Percentiles rank a stretch among this genome's conserved stretches.
Evolutionary conservation across 2,329 filamentous ascomycete genomes (phyloP).

Genomic region (Fusarium graminum): DNA sequence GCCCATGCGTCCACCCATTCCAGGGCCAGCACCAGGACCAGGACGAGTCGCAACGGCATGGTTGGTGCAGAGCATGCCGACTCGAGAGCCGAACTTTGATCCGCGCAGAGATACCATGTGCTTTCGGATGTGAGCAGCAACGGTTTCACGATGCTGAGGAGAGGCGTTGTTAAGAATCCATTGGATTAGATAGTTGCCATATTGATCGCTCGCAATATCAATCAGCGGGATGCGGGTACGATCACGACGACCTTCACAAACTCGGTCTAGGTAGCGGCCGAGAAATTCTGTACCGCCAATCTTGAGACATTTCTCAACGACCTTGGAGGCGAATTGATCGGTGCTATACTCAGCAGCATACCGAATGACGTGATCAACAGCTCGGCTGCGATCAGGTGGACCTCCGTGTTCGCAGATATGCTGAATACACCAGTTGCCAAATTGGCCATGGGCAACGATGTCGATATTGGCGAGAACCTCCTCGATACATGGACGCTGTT

Average conservation of each 20-base stretch:
- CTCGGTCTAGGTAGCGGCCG: constrained; percentile 89
- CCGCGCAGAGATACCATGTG: constrained; percentile 99
- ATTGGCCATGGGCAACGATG: constrained; percentile 95
- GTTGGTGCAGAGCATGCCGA: constrained; percentile 99
- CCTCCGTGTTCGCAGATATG: constrained; percentile 98
- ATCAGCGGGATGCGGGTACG: constrained; percentile 96
- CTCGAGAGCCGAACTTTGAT: constrained; percentile 97
- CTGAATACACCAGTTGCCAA: constrained; percentile 99
- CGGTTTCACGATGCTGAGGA: constrained; percentile 89
- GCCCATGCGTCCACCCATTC: constrained; percentile 69
- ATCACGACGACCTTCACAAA: constrained; percentile 90
- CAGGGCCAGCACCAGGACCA: constrained; percentile 81
- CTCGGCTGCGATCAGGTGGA: constrained; percentile 89
- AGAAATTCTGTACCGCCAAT: constrained; percentile 93
- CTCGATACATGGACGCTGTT: constrained; percentile 94
- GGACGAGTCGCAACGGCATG: constrained; percentile 89
- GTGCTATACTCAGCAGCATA: constrained; percentile 97
- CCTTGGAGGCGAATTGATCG: constrained; percentile 98
- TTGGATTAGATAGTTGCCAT: constrained; percentile 98
- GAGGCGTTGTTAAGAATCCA: constrained; percentile 93
- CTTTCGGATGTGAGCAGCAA: constrained; percentile 94
- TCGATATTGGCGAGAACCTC: constrained; percentile 96
- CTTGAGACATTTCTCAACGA: constrained; percentile 99
- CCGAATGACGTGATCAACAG: constrained; percentile 93
- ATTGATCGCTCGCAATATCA: constrained; percentile 98